Base-by-base conservation (phyloP, 331 rosid genomes). In the Acacia concinna region DNA sequence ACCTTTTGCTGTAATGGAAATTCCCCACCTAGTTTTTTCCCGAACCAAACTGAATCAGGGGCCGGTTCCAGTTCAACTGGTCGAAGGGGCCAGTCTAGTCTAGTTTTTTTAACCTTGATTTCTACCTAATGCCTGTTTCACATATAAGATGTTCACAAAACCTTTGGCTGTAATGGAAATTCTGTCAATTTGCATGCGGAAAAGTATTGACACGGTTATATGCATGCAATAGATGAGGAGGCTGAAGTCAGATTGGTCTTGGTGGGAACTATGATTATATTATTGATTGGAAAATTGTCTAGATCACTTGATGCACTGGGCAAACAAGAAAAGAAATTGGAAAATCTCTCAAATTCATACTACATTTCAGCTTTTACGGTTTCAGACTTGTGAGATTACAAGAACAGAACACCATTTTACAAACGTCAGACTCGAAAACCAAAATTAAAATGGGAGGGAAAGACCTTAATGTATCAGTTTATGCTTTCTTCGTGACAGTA, bases 191-290 rank as follows among this genome's bases (percentile, higher is more conserved):
- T 81, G 83, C 77, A 92, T 8, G 41, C 41, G 12, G n/a, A 38
- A 37, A 38, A 38, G 41, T 38, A 11, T 38, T 38, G 11, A 38
- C 11, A 1, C 8, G 11, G 9, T n/a, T 20, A n/a, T 74, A 28
- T 81, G 81, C 77, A 94, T 95, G 81, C 92, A 85, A 91, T 90
- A 84, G 81, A 93, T 40, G 97, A 97, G 77, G 84, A 90, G 68
- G 70, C 82, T 8, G 92, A 88, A 65, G 68, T 66, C 14, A 87
- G 75, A 69, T 88, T 94, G 93, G 97, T 94, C n/a, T 86, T 87
- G 28, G 97, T 90, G 52, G 98, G 97, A 94, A 94, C 82, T 89
- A 92, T 27, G 97, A 90, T 75, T 92, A 92, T 85, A 78, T 94
- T 81, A 91, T 94, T 77, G 97, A 94, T 68, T 94, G 98, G 98